These are phyloP conservation scores for Clitopilus passeckerianus DNA, from an alignment of 768 basidiomycete species.

Conservation along the genomic window DNA sequence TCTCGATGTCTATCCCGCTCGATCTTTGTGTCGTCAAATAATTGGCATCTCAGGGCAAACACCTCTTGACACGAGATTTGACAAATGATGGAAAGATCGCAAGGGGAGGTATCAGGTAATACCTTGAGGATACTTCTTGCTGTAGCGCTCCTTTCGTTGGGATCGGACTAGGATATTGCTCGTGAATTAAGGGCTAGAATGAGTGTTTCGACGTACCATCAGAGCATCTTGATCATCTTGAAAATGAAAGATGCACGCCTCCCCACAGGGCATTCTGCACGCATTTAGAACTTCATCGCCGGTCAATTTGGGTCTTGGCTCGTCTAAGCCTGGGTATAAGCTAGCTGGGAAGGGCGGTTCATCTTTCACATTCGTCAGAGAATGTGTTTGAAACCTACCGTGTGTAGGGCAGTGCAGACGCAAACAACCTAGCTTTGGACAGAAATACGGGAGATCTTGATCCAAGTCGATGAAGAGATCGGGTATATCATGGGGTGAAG, in stretches of 20 bases:
- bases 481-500: not conserved
- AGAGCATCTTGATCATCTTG: constrained; percentile 3
- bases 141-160: constrained; percentile 18
- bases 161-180: constrained; percentile 15
- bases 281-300: constrained; percentile 3
- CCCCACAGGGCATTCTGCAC: constrained; percentile 8
- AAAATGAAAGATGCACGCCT: constrained; percentile 13
- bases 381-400: constrained; percentile 8
- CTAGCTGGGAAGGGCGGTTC: constrained; percentile 1
- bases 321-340: constrained; percentile 2
- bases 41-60: constrained; percentile 9
- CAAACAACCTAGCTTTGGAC: constrained; percentile 41
- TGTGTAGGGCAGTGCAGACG: constrained; percentile 35
- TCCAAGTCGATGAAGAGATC: constrained; percentile 27
- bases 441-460: constrained; percentile 30
- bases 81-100: constrained; percentile 43
- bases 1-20: not conserved
- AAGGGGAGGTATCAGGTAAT: constrained; percentile 42
- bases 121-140: constrained; percentile 34
- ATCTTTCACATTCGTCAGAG: not conserved
- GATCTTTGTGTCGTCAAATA: constrained; percentile 12
- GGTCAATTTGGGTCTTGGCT: constrained; percentile 8
- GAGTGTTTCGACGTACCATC: not conserved
- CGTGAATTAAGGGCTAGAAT: not conserved
- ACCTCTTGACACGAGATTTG: constrained; percentile 46